These are phyloP conservation scores for Rhizophlyctis rosea DNA, from an alignment of 192 early-diverging fungal genomes.

Conservation along the genomic window DNA sequence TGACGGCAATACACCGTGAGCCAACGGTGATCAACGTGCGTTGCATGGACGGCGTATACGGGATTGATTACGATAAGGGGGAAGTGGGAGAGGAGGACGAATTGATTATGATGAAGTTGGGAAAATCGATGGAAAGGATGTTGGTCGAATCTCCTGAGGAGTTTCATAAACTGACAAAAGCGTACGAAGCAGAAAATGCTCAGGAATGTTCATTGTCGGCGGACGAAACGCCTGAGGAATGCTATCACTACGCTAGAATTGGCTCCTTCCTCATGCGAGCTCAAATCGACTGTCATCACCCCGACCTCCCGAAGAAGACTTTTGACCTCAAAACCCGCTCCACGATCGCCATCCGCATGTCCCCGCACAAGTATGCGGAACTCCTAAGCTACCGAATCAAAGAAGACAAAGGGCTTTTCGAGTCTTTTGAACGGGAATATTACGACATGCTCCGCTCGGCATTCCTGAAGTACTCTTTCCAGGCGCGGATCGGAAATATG, in stretches of 20 bases:
- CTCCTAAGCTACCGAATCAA: slow-evolving; percentile 70
- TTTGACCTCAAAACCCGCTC: slow-evolving; percentile 95
- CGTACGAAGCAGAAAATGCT: slow-evolving; percentile 40
- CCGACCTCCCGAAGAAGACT: slow-evolving; percentile 67
- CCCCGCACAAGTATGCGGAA: slow-evolving; percentile 66
- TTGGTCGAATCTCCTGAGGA: slow-evolving; percentile 65
- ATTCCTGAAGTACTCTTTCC: slow-evolving; percentile 86
- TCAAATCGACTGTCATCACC: slow-evolving; percentile 83
- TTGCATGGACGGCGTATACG: slow-evolving; percentile 70
- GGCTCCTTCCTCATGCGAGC: slow-evolving; percentile 74
- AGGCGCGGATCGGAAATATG: slow-evolving; percentile 92
- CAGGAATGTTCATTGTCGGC: slow-evolving; percentile 15
- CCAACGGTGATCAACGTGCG: slow-evolving; percentile 71
- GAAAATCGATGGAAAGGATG: slow-evolving; percentile 85
- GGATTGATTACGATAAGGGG: slow-evolving; percentile 80
- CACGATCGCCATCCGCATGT: slow-evolving; percentile 75
- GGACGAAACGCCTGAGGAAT: slow-evolving; percentile 16
- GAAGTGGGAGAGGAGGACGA: slow-evolving; percentile 60
- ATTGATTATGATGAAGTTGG: slow-evolving; percentile 72
- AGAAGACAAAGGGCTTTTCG: slow-evolving; percentile 58
- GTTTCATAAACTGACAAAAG: slow-evolving; percentile 66
- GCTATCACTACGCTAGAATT: slow-evolving; percentile 14
- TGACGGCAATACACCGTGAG: slow-evolving; percentile 62
- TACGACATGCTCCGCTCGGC: slow-evolving; percentile 91
- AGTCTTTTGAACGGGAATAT: slow-evolving; percentile 90